Percentiles rank a stretch among this genome's conserved stretches.
Evolutionary conservation across 192 early-diverging fungal genomes (phyloP).

Genomic region (Jimgerdemannia lactiflua): DNA sequence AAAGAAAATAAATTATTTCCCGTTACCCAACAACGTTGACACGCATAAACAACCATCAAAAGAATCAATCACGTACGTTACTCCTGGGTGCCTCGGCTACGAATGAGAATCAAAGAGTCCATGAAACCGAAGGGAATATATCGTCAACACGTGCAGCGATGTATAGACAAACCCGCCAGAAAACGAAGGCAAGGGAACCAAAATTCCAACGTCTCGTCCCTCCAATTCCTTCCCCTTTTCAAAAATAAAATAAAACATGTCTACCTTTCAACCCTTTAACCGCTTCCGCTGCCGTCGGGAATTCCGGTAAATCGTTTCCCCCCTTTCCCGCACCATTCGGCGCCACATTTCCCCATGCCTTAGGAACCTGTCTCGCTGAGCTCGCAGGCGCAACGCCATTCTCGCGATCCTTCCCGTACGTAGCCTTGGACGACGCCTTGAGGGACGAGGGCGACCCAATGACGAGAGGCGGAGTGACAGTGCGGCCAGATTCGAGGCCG

Average conservation of each 20-base stretch:
- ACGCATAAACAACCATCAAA: no score
- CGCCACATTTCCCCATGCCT: conserved; percentile 2
- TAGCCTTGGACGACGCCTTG: conserved; percentile 6
- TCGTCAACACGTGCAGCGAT: no score
- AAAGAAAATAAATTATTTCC: background rate
- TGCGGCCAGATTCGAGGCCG: conserved; percentile 7
- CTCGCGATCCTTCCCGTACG: conserved; percentile 1
- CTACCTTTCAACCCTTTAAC: conserved; percentile 5
- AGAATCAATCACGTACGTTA: background rate
- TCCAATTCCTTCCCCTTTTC: no score
- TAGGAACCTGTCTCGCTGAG: background rate
- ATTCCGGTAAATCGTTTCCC: conserved; percentile 5
- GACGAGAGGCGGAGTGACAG: conserved; percentile 1
- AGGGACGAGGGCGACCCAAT: conserved; percentile 4
- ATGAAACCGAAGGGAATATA: background rate
- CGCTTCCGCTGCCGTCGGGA: conserved; percentile 7
- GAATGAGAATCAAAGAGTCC: background rate
- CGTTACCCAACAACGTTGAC: no score
- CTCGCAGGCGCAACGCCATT: conserved; percentile 2
- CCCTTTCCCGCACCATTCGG: background rate
- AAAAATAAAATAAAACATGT: background rate
- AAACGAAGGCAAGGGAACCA: no score
- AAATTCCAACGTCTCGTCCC: no score
- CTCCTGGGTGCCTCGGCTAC: conserved; percentile 3
- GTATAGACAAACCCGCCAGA: no score